Percentiles rank a stretch among this genome's conserved stretches.
Evolutionary conservation across 768 basidiomycete species (phyloP).

Genomic region (Trametes coccinea): DNA sequence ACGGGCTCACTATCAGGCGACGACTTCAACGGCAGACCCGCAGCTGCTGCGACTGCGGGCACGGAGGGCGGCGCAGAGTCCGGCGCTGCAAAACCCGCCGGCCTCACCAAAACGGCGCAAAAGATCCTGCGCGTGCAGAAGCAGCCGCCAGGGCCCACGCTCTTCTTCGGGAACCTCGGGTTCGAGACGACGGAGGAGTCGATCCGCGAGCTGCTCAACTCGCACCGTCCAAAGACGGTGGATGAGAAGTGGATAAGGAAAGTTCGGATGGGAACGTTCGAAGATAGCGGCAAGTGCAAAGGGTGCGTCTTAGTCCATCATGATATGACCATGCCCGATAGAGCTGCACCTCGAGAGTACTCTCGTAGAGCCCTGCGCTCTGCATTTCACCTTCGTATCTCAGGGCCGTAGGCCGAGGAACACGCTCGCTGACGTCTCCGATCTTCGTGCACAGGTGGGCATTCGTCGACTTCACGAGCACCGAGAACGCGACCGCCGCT

Average conservation of each 20-base stretch:
- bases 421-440: background rate
- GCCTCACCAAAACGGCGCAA: constrained; percentile 66
- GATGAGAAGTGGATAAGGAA: constrained; percentile 65
- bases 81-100: constrained; percentile 10
- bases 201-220: constrained; percentile 72
- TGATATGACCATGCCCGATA: background rate
- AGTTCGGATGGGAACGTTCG: constrained; percentile 92
- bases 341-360: background rate
- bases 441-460: constrained; percentile 63
- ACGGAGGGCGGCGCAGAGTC: constrained; percentile 23
- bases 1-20: constrained; percentile 49
- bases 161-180: constrained; percentile 92
- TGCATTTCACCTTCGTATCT: no score
- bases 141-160: constrained; percentile 78
- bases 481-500: constrained; percentile 77
- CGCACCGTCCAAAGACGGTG: constrained; percentile 48
- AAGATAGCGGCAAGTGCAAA: constrained; percentile 94
- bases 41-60: constrained; percentile 40
- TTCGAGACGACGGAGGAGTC: constrained; percentile 85
- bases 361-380: background rate
- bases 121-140: constrained; percentile 79
- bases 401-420: background rate
- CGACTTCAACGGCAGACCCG: constrained; percentile 72
- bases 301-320: constrained; percentile 57
- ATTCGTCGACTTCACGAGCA: constrained; percentile 86